phyloP scores from a whole-genome alignment of 2,329 filamentous ascomycete genomes.

The Arthrobotrys iridis region DNA sequence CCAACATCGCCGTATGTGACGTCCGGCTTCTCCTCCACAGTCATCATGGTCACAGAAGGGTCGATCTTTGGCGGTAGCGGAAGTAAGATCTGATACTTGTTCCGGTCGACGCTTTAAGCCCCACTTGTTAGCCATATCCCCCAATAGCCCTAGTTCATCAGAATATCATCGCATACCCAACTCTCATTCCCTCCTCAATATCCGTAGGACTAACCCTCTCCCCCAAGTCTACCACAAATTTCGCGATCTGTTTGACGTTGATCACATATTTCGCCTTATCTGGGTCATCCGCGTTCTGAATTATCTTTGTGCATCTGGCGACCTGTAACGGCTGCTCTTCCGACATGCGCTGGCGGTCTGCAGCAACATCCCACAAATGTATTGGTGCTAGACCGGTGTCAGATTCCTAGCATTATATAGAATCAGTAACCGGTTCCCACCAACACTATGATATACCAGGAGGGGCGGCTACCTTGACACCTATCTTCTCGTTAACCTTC shows the following conservation, averaged over 20 bases:
- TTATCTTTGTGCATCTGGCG: conserved; percentile 98
- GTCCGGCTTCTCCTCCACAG: conserved; percentile 98
- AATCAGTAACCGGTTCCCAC: conserved; percentile 10
- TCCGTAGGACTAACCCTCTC: conserved; percentile 97
- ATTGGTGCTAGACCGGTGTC: conserved; percentile 97
- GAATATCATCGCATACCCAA: conserved; percentile 69
- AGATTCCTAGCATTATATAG: conserved; percentile 77
- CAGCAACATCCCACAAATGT: conserved; percentile 98
- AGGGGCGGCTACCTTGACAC: conserved; percentile 71
- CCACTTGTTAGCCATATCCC: conserved; percentile 57
- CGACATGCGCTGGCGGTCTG: conserved; percentile 96
- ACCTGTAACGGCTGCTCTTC: conserved; percentile 98
- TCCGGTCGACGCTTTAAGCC: conserved; percentile 78
- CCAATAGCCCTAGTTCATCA: neutral
- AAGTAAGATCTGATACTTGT: conserved; percentile 98
- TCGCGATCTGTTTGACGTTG: conserved; percentile 99
- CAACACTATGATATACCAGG: neutral
- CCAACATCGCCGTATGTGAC: conserved; percentile 99
- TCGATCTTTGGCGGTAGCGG: conserved; percentile 98
- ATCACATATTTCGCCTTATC: conserved; percentile 99
- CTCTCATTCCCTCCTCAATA: conserved; percentile 99
- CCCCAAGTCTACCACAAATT: conserved; percentile 97
- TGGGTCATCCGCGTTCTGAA: conserved; percentile 91
- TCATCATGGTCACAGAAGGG: conserved; percentile 99
- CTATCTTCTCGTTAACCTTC: conserved; percentile 99